Percentiles rank a stretch among this genome's conserved stretches.
These are phyloP conservation scores for Dunaliella primolecta DNA, from an alignment of 139 green algal genomes.

Conservation along the genomic window DNA sequence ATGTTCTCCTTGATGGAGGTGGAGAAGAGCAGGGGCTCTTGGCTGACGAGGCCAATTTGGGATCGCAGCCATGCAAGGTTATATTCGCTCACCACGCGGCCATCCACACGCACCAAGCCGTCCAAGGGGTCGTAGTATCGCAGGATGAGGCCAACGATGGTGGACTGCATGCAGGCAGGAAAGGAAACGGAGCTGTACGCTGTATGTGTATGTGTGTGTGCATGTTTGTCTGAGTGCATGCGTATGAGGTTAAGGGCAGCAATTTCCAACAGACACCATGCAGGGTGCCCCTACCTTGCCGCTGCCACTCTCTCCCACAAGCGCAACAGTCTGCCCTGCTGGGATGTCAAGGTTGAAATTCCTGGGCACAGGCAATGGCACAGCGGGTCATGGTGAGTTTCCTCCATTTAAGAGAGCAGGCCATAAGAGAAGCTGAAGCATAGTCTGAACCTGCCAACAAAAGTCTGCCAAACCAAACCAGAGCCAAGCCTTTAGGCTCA, in stretches of 20 bases:
- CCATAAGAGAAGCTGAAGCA: not conserved
- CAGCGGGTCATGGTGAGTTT: too few relatives aligned
- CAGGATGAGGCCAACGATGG: conserved; percentile 17
- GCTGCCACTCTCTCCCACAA: conserved; percentile 52
- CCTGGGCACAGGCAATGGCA: not conserved
- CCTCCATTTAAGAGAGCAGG: too few relatives aligned
- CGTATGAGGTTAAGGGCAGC: too few relatives aligned
- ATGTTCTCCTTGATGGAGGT: conserved; percentile 80
- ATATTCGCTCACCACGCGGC: conserved; percentile 20
- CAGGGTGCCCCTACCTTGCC: too few relatives aligned
- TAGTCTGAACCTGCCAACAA: not conserved
- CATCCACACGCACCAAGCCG: conserved; percentile 37
- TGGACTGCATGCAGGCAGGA: too few relatives aligned
- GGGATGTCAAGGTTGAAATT: conserved; percentile 37
- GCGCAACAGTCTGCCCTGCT: conserved; percentile 41
- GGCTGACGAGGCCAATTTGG: conserved; percentile 64
- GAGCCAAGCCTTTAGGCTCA: too few relatives aligned
- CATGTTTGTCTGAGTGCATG: too few relatives aligned
- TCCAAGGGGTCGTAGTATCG: conserved; percentile 39
- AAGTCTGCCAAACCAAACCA: too few relatives aligned
- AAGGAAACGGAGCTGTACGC: too few relatives aligned
- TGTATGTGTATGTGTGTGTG: too few relatives aligned
- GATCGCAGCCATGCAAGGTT: conserved; percentile 26
- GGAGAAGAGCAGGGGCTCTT: conserved; percentile 89
- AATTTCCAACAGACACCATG: too few relatives aligned